These are phyloP conservation scores for Populus hybrid DNA, from an alignment of 441 rosid genomes.

Conservation along the genomic window DNA sequence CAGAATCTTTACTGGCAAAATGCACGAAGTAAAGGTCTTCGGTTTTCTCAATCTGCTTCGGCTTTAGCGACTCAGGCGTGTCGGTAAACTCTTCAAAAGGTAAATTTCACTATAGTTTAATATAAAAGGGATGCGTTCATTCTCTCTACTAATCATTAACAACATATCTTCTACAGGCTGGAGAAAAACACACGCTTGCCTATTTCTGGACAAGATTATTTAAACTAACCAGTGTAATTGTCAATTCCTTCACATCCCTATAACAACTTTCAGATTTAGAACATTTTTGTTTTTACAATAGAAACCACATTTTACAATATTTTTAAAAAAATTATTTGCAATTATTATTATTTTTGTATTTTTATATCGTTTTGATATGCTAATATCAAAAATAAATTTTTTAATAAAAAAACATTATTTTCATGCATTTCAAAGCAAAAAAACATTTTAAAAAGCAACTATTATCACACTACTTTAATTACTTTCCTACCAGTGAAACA, in stretches of 20 bases:
- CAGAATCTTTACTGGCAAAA: conserved; percentile 42
- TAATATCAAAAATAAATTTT: too few relatives aligned
- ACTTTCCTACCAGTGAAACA: accelerated
- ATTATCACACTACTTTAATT: too few relatives aligned
- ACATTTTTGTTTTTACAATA: too few relatives aligned
- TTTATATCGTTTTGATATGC: too few relatives aligned
- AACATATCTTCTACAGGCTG: conserved; percentile 39
- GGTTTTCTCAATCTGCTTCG: conserved; percentile 80
- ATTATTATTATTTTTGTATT: too few relatives aligned
- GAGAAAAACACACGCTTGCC: conserved; percentile 82
- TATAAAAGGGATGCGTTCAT: background rate
- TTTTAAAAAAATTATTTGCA: too few relatives aligned
- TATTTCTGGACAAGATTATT: conserved; percentile 62
- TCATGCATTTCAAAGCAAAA: too few relatives aligned
- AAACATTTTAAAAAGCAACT: too few relatives aligned
- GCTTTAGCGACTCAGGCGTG: conserved; percentile 87
- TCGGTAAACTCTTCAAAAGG: conserved; percentile 71
- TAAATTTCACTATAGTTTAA: conserved; percentile 9
- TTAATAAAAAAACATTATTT: too few relatives aligned
- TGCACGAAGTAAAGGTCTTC: conserved; percentile 36
- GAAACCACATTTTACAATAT: too few relatives aligned
- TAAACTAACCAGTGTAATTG: conserved; percentile 60
- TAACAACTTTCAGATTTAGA: too few relatives aligned
- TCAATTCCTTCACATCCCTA: background rate
- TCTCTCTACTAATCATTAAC: background rate